Evolutionary conservation across 208 protist species (phyloP), one percentile per base, ranked within the genome.

Genomic region (Trypanosoma lewisi): DNA sequence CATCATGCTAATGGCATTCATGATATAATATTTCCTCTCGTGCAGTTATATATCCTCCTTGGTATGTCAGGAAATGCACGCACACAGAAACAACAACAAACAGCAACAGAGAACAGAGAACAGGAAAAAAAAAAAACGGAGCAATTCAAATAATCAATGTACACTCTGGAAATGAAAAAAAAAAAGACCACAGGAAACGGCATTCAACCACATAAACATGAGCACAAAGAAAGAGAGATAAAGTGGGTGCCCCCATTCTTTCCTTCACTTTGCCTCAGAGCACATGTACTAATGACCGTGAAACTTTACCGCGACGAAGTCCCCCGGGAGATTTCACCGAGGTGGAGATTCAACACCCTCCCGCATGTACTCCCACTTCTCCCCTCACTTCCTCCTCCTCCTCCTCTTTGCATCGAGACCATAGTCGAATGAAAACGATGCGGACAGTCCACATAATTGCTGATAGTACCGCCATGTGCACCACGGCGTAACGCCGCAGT

Each of bases 401-500:
- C 2, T 57, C 68, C 25, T 64, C 45, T 51, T 45, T 63, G 17
- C 62, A 68, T 9, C 67, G 54, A 60, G 74, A 73, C 37, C 77
- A 70, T 28, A 87, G 42, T 9, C 41, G 55, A 2, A 81, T 48
- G 42, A 85, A 52, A 50, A 73, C 49, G 1, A 74, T 54, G 11
- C 69, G 78, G 30, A 80, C 67, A 4, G 64, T 52, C n/a, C 65
- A 62, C 9, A 73, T 52, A n/a, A 75, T 47, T 44, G 63, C 11
- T 17, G 59, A 53, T 9, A 91, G 58, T 8, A 84, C 28, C 23
- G 68, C 12, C 12, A 91, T 58, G 62, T 80, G 48, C 19, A 78
- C 27, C 6, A 81, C 80, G 4, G 67, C 70, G 57, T 82, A 91
- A 28, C 65, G 68, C 21, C 78, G 61, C 48, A 77, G 77, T 23